phyloP scores from a whole-genome alignment of 176 grass and related monocot species.

The Triticum turgidum region DNA sequence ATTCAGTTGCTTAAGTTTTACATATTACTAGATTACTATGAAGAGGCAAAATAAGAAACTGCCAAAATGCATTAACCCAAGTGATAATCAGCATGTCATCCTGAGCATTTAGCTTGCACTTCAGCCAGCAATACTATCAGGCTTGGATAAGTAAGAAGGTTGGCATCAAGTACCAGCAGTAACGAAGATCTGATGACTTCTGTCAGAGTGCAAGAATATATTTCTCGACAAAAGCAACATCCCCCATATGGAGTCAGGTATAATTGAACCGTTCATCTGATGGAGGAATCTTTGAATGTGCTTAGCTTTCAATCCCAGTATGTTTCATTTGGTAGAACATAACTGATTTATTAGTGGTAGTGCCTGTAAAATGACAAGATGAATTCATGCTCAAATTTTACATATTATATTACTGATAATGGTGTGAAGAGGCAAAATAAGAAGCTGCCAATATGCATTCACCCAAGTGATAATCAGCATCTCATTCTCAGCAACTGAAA shows the following conservation, averaged over 20 bases:
- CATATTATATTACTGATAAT: neutral
- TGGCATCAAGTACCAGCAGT: conserved; percentile 7
- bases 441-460: neutral
- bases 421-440: neutral
- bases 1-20: neutral
- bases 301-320: conserved; percentile 24
- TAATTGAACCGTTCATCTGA: conserved; percentile 22
- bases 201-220: conserved; percentile 44
- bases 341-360: neutral
- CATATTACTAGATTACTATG: neutral
- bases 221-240: conserved; percentile 13
- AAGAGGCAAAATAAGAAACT: conserved; percentile 5
- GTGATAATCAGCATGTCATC: neutral
- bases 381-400: neutral
- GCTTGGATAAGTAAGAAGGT: conserved; percentile 11
- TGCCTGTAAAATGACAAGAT: conserved; percentile 5
- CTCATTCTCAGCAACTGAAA: neutral
- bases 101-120: neutral
- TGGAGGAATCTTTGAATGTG: conserved; percentile 28
- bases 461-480: neutral
- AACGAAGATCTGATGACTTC: conserved; percentile 33
- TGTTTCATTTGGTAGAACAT: conserved; percentile 12
- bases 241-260: conserved; percentile 2
- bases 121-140: conserved; percentile 1
- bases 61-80: neutral